Base-by-base conservation (phyloP, 2,329 filamentous ascomycete genomes). In the Domatiomyces catenatus region DNA sequence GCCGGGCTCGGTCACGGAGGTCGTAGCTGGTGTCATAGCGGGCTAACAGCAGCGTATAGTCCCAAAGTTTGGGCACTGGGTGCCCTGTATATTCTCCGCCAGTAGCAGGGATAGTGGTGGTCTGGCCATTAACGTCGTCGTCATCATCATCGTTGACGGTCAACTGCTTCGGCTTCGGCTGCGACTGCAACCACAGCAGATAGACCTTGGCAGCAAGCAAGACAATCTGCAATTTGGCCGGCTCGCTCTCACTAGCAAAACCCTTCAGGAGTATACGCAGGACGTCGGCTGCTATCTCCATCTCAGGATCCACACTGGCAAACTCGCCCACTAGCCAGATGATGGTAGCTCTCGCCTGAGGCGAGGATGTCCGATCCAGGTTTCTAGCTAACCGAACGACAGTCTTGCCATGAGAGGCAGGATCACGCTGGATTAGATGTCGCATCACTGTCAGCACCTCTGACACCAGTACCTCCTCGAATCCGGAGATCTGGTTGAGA, bases 241-340 rank as follows among this genome's bases (percentile, higher is more conserved):
- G 74, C 63, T 95, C 88, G 1, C 81, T 81, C 67, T 98, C 92
- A 54, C 81, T 80, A 1, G 81, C 73, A 62, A 96, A 98, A 17
- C 82, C 83, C 64, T 88, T 90, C 44, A 88, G 76, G 2, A 98
- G 70, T 44, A 96, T 90, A 6, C 92, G 80, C 32, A 96, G 71
- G 5, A 96, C 88, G 61, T 98, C 92, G 0, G 90, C 82, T 0
- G 92, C 92, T 54, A 98, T 90, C 60, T 93, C 94, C 63, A 92
- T 82, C 53, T 89, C 82, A 8, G 82, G 77, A 50, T 87, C 80
- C 2, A 84, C 67, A 0, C 87, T 86, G 0, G 90, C 80, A 60
- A 93, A 96, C 66, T 98, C 92, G 45, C 92, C 92, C 0, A 96
- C 89, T 0, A 98, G 78, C 92, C 92, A 98, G 59, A 98, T 84